These are phyloP conservation scores for Geosmithia morbida DNA, from an alignment of 2,329 filamentous ascomycete species.

Conservation along the genomic window DNA sequence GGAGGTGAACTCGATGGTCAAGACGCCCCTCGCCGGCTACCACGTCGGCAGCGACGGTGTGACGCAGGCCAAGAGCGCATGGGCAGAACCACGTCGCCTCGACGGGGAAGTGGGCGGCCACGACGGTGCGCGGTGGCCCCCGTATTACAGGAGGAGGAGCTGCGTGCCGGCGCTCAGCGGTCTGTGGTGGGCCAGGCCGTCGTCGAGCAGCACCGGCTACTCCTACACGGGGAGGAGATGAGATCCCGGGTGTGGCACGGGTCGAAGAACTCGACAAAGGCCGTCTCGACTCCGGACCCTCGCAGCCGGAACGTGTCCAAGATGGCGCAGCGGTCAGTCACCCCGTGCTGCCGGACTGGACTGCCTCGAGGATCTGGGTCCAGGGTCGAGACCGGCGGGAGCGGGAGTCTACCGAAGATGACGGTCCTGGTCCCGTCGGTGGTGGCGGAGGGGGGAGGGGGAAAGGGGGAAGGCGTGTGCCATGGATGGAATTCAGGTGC, in stretches of 20 bases:
- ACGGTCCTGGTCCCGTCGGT: slow-evolving; percentile 4
- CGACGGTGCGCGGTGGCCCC: neutral
- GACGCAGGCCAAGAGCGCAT: slow-evolving; percentile 1
- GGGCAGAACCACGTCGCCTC: slow-evolving; percentile 1
- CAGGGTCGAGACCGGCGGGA: slow-evolving; percentile 4
- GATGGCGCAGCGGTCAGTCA: slow-evolving; percentile 4
- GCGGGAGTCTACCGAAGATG: slow-evolving; percentile 7
- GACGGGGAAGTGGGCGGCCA: neutral
- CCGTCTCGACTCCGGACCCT: neutral
- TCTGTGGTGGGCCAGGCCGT: neutral
- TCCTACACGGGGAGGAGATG: neutral
- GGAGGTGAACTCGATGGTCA: slow-evolving; percentile 1
- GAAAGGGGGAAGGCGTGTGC: neutral
- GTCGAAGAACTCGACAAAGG: slow-evolving; percentile 9
- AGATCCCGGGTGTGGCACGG: neutral
- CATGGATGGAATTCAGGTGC: neutral
- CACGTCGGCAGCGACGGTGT: slow-evolving; percentile 4
- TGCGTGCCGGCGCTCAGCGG: neutral
- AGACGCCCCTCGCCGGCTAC: neutral
- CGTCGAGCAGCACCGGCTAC: neutral
- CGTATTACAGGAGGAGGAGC: neutral
- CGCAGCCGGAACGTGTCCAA: slow-evolving; percentile 1
- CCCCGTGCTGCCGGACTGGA: slow-evolving; percentile 7
- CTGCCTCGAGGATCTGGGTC: slow-evolving; percentile 8
- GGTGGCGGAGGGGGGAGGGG: too few relatives aligned